Evolutionary conservation across 108 stramenopile species (phyloP), one percentile per base, ranked within the genome.

Genomic region (Cyclotella choctawhatcheeana): DNA sequence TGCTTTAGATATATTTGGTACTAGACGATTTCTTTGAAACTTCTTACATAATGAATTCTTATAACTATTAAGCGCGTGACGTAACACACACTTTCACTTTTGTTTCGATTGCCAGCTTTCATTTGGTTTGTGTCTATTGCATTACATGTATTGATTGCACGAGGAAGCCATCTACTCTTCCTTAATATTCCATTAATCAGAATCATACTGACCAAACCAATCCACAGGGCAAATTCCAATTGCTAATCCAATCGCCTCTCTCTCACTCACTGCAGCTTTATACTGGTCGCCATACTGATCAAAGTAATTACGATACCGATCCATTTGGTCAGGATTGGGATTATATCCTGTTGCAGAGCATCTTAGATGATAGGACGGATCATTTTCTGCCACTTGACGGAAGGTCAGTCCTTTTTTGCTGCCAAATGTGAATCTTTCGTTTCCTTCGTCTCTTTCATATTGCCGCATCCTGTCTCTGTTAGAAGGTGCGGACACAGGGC

Each of bases 1-100:
- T 13, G 79, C 84, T 2, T 47, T 81, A 26, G 32, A 81, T 27
- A 76, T 85, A 2, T 85, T 82, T 65, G 68, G n/a, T 18, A 66
- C 69, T 32, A 33, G 76, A 18, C 22, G 76, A 35, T 82, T 75
- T 40, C 31, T 74, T 20, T 71, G 33, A 61, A 27, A 40, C n/a
- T n/a, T n/a, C n/a, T n/a, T n/a, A n/a, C n/a, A n/a, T n/a, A n/a
- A n/a, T n/a, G n/a, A n/a, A n/a, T n/a, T n/a, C n/a, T n/a, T n/a
- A n/a, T n/a, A n/a, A n/a, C n/a, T n/a, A n/a, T n/a, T n/a, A n/a
- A n/a, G n/a, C n/a, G n/a, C n/a, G n/a, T n/a, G n/a, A n/a, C n/a
- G n/a, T n/a, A n/a, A n/a, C n/a, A n/a, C n/a, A n/a, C n/a, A n/a
- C n/a, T n/a, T n/a, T n/a, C n/a, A n/a, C n/a, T n/a, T n/a, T n/a